Base-by-base conservation (phyloP, 2,329 filamentous ascomycete genomes). In the Paracorniculantispora psalliotae region DNA sequence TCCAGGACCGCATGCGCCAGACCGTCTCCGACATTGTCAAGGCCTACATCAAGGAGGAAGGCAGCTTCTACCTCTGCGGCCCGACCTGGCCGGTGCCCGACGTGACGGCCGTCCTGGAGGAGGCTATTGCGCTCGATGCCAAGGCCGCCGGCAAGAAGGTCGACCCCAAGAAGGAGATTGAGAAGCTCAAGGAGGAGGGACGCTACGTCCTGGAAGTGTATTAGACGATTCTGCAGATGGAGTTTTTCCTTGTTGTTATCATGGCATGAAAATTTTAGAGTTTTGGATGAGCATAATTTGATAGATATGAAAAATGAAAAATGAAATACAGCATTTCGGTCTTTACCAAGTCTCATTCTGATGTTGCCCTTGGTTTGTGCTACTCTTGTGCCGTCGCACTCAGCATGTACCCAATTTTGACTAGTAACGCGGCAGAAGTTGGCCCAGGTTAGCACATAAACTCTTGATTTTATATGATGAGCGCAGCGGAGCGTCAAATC, bases 21-120 rank as follows among this genome's bases (percentile, higher is more conserved):
- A 91, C 88, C 0, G 77, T 97, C 61, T 77, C 80, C 47, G 87
- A 94, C 63, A 96, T 99, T 63, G 82, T 91, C 60, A 79, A 92
- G 75, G 89, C 92, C 0, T 97, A 97, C 73, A 85, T 97, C 64
- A 79, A 87, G 68, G 85, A 97, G 65, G 88, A 94, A 67, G 94
- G 94, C 59, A 88, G 89, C 35, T 99, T 99, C 79, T 99, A 99
- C 76, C 87, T 99, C 19, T 99, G 94, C 72, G 94, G 94, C 47
- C 94, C 94, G 30, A 99, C 94, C 1, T 99, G 94, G 94, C 94
- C 94, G 13, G 94, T 99, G 58, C 94, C 94, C 7, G 94, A 99
- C 76, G 93, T 99, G 56, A 97, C 92, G 1, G 87, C 87, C 65
- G 94, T 99, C 62, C 78, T 99, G 60, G 87, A 96, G 82, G 94